phyloP scores from a whole-genome alignment of 768 basidiomycete species.

The Ramaria sp. region DNA sequence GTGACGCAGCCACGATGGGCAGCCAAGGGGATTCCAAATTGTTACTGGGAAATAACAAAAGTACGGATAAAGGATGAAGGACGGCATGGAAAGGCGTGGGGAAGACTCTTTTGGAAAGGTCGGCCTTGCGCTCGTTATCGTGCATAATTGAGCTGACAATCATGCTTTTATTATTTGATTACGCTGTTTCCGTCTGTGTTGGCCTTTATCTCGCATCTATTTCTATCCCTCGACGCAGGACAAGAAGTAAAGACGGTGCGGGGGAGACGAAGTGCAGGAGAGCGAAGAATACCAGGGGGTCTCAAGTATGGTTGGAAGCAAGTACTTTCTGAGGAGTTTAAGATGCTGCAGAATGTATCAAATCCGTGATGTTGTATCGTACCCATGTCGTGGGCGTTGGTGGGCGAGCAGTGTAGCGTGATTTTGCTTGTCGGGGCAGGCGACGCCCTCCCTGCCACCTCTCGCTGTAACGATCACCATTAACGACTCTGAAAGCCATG shows the following conservation, averaged over 20 bases:
- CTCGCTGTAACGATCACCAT: not conserved
- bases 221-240: not conserved
- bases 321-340: not conserved
- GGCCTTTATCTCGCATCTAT: not conserved
- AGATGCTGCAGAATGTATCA: not conserved
- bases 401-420: not conserved
- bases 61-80: slow-evolving; percentile 65
- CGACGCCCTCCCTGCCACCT: not conserved
- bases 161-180: not conserved
- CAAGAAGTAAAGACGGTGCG: slow-evolving; percentile 1
- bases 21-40: slow-evolving; percentile 51
- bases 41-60: slow-evolving; percentile 69
- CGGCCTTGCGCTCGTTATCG: slow-evolving; percentile 15
- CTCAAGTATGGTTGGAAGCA: slow-evolving; percentile 57
- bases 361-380: not conserved
- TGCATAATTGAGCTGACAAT: not conserved
- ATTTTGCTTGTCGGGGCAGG: not conserved
- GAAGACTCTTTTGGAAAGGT: slow-evolving; percentile 73
- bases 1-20: slow-evolving; percentile 71
- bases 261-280: not conserved
- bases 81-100: slow-evolving; percentile 77
- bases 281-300: slow-evolving; percentile 42
- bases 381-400: not conserved
- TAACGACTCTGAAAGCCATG: slow-evolving; percentile 26
- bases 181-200: not conserved